A percentile compares a stretch with the other conserved stretches of the same genome.
Evolutionary conservation across 306 rosid species (phyloP).

Genomic region (Alnus glutinosa): DNA sequence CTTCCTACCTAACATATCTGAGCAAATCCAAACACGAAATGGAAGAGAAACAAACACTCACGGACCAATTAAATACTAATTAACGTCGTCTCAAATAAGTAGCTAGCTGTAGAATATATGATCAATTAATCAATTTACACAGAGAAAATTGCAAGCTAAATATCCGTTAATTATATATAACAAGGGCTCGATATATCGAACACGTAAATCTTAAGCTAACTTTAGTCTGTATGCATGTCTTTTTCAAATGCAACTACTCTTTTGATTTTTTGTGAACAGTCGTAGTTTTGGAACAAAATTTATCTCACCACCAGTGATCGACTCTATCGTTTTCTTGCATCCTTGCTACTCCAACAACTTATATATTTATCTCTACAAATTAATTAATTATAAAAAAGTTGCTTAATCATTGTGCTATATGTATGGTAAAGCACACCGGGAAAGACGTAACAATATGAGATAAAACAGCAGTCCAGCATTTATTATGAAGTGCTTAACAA

Average conservation of each 20-base stretch:
- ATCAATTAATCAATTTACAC: too few relatives aligned
- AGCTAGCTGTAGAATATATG: too few relatives aligned
- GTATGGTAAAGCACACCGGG: conserved; percentile 14
- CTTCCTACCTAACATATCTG: too few relatives aligned
- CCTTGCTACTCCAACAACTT: conserved; percentile 33
- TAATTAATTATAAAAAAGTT: not conserved
- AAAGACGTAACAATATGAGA: conserved; percentile 2
- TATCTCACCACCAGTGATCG: not conserved
- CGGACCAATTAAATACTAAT: too few relatives aligned
- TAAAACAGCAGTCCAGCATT: conserved; percentile 16
- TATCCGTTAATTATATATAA: too few relatives aligned
- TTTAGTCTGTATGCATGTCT: not conserved
- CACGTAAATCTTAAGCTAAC: conserved; percentile 3
- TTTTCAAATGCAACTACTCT: conserved; percentile 40
- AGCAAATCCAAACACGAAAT: too few relatives aligned
- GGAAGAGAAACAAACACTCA: too few relatives aligned
- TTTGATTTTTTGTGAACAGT: conserved; percentile 34
- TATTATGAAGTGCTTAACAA: conserved; percentile 62
- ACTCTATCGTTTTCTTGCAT: conserved; percentile 31
- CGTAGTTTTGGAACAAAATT: conserved; percentile 35
- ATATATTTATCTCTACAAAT: conserved; percentile 12
- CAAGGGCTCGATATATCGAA: too few relatives aligned
- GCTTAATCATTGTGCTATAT: conserved; percentile 20
- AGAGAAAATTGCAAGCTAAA: too few relatives aligned
- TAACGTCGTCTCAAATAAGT: too few relatives aligned